These are phyloP conservation scores for Stentor coeruleus DNA, from an alignment of 73 alveolate species.

Conservation along the genomic window DNA sequence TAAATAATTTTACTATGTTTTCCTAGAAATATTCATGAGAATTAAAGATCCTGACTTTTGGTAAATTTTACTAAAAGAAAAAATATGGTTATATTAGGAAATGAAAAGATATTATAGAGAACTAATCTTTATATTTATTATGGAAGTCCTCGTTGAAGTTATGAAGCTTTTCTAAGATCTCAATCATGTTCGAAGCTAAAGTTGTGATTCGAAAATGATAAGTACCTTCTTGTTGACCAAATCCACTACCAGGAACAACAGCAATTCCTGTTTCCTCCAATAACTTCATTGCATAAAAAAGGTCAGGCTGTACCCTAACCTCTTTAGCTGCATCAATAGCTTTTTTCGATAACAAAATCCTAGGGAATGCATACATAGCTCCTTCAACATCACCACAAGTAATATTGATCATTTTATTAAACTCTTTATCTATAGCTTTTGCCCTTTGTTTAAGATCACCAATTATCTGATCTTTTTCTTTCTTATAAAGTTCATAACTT, in stretches of 20 bases:
- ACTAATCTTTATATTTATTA: neutral
- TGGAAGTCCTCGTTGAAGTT: slow-evolving; percentile 17
- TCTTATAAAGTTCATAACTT: slow-evolving; percentile 47
- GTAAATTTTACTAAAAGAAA: too few species aligned
- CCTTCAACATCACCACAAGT: slow-evolving; percentile 75
- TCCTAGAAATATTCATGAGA: too few species aligned
- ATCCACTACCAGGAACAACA: slow-evolving; percentile 90
- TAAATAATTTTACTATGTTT: too few species aligned
- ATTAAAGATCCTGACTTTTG: too few species aligned
- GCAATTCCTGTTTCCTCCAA: slow-evolving; percentile 82
- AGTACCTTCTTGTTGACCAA: slow-evolving; percentile 76
- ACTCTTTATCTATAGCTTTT: slow-evolving; percentile 41
- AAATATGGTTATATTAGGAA: too few species aligned
- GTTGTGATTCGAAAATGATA: slow-evolving; percentile 86
- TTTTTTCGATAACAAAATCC: slow-evolving; percentile 49
- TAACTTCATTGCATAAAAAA: slow-evolving; percentile 54
- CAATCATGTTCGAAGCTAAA: slow-evolving; percentile 54
- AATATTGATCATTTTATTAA: slow-evolving; percentile 57
- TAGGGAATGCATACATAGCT: slow-evolving; percentile 89
- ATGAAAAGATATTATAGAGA: too few species aligned
- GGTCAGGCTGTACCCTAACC: slow-evolving; percentile 60
- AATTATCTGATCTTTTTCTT: slow-evolving; percentile 50
- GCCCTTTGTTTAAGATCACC: slow-evolving; percentile 64
- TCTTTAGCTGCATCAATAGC: slow-evolving; percentile 56
- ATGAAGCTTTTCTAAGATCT: slow-evolving; percentile 40